Base-by-base conservation (phyloP, 768 basidiomycete species). In the Boletus pseudopeckii region DNA sequence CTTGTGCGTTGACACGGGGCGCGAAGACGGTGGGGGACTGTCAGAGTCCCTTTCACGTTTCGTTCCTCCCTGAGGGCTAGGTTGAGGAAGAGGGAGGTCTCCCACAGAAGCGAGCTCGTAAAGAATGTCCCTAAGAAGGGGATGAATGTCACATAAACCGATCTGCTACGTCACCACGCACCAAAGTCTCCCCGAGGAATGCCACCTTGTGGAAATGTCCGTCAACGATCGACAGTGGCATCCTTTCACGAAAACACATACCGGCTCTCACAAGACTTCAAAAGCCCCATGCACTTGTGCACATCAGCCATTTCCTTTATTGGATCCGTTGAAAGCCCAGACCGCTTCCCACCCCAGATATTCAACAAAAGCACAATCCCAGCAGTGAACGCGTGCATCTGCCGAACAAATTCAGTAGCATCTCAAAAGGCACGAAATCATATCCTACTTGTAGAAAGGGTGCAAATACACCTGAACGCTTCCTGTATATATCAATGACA, bases 51-150 rank as follows among this genome's bases (percentile, higher is more conserved):
- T 74, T 45, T 84, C 84, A 17, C 88, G 84, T 54, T 90, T 89
- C 57, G 80, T 76, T 15, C 68, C 75, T 5, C 77, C 71, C 0
- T 69, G 62, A 5, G 83, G 81, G 48, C 79, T 82, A 0, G 76
- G 63, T 45, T 79, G 75, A 2, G 87, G 87, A 6, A 88, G 74
- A 0, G 86, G 87, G 0, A 89, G 74, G 22, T 88, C 85, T 2
- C 87, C 86, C 5, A 83, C 85, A 0, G 78, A 83, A 4, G 87
- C 85, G 1, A 90, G 73, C 58, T 90, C 86, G 57, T 82, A 88
- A 18, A 89, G 69, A 39, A 90, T 79, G 60, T 88, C 86, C 86
- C 87, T 88, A 55, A 11, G 11, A 47, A 40, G 5, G 1, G n/a
- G 36, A 18, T 18, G 14, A 22, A 22, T 8, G 17, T 22, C 28